Evolutionary conservation across 2,329 filamentous ascomycete genomes (phyloP).

Genomic region (Aspergillus ochraceoroseus): DNA sequence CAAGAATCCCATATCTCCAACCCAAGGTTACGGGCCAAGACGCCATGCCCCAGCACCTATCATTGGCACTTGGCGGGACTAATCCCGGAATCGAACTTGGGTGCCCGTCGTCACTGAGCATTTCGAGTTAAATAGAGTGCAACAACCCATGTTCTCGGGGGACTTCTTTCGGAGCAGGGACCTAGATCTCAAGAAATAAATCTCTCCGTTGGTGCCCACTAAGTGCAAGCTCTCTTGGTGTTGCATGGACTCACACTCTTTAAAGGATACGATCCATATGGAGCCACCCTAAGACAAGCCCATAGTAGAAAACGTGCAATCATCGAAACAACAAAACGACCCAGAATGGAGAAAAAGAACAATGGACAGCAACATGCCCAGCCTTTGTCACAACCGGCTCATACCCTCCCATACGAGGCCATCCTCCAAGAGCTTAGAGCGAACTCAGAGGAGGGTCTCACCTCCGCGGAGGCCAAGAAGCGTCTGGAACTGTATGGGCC

Average conservation of each 20-base stretch:
- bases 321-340: conserved; percentile 4
- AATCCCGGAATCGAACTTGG: too few relatives aligned
- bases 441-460: conserved; percentile 56
- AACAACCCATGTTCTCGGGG: conserved; percentile 3
- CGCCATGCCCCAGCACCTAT: conserved; percentile 1
- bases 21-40: conserved; percentile 13
- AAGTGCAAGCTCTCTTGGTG: conserved; percentile 6
- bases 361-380: conserved; percentile 11
- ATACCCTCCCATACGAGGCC: conserved; percentile 53
- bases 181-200: conserved; percentile 14
- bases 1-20: conserved; percentile 3
- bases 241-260: conserved; percentile 34
- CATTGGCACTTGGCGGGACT: conserved; percentile 15
- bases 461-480: conserved; percentile 49
- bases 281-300: conserved; percentile 27
- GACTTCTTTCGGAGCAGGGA: conserved; percentile 5
- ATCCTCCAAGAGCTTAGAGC: conserved; percentile 54
- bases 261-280: conserved; percentile 33
- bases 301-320: conserved; percentile 16
- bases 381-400: conserved; percentile 58
- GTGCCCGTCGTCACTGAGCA: conserved; percentile 13
- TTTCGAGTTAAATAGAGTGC: conserved; percentile 17
- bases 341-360: conserved; percentile 5
- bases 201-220: conserved; percentile 4
- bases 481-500: conserved; percentile 55